Evolutionary conservation across 1,284 basidiomycete genomes (phyloP).

Genomic region (Vanrija sp.): DNA sequence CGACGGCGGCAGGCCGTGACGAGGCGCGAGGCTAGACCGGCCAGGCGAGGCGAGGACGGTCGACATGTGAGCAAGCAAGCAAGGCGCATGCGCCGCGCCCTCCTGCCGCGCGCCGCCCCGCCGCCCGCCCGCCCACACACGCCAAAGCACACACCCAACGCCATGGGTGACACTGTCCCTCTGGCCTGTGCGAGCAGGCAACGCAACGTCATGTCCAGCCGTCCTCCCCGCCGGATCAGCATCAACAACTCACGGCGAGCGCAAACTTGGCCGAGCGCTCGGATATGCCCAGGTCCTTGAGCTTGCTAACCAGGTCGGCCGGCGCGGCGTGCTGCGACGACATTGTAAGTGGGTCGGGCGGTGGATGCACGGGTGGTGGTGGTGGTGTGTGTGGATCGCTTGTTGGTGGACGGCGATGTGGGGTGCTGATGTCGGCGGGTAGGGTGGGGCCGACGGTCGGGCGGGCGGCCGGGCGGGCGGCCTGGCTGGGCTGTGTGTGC

Average conservation of each 20-base stretch:
- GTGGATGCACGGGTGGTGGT: too few relatives aligned
- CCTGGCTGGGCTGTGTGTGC: too few relatives aligned
- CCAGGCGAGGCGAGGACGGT: too few relatives aligned
- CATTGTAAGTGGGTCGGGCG: neutral
- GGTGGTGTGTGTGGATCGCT: neutral
- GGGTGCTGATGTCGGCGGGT: too few relatives aligned
- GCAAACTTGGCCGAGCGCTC: slow-evolving; percentile 42
- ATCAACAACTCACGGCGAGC: slow-evolving; percentile 29
- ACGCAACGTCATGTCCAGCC: too few relatives aligned
- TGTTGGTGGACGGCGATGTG: too few relatives aligned
- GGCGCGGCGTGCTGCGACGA: slow-evolving; percentile 2
- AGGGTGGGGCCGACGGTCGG: too few relatives aligned
- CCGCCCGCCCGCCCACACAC: neutral
- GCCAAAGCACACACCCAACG: neutral
- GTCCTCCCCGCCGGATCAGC: neutral
- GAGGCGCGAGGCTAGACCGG: too few relatives aligned
- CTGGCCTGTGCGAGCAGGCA: neutral
- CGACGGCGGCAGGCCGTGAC: neutral
- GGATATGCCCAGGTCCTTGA: slow-evolving; percentile 39
- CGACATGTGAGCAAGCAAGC: neutral
- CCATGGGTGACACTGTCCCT: neutral
- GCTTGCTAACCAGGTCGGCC: slow-evolving; percentile 32
- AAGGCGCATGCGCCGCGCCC: too few relatives aligned
- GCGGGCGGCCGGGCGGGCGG: too few relatives aligned
- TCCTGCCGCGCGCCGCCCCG: too few relatives aligned